A percentile compares a stretch with the other conserved stretches of the same genome.
Conservation (phyloP, 768 basidiomycete species). For the Vishniacozyma victoriae region DNA sequence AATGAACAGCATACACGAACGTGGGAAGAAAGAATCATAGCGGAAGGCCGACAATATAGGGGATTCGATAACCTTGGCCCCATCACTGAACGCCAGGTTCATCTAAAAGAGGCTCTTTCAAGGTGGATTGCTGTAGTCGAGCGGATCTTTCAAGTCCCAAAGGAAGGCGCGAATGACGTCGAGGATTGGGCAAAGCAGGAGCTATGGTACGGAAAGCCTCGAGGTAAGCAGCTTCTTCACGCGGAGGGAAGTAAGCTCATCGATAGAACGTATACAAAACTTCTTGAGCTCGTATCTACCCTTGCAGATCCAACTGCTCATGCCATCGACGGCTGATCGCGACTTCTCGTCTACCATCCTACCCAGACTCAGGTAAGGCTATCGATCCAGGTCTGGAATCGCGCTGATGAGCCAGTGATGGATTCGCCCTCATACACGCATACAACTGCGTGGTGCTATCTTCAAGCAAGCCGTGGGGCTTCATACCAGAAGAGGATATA, state of each 20-base stretch:
- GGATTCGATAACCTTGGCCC: no score
- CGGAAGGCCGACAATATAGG: conserved; percentile 21
- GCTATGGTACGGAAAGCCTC: conserved; percentile 11
- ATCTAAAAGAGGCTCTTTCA: conserved; percentile 13
- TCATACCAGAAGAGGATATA: conserved; percentile 38
- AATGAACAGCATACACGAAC: conserved; percentile 11
- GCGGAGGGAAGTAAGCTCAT: neutral
- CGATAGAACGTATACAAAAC: conserved; percentile 29
- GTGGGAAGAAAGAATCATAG: conserved; percentile 33
- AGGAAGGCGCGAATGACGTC: neutral
- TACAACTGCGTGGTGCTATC: conserved; percentile 29
- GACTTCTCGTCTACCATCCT: conserved; percentile 15
- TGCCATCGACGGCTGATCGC: conserved; percentile 9
- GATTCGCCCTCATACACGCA: conserved; percentile 35
- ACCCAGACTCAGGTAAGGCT: conserved; percentile 32
- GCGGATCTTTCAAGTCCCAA: conserved; percentile 7
- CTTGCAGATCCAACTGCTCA: conserved; percentile 8
- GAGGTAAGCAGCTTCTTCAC: conserved; percentile 10
- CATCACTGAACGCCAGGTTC: conserved; percentile 5
- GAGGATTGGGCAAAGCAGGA: conserved; percentile 22
- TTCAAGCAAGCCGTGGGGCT: conserved; percentile 40
- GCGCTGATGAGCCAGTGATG: conserved; percentile 22
- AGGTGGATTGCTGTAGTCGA: conserved; percentile 29
- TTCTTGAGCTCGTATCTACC: conserved; percentile 36
- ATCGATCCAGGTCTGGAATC: no score